Percentiles rank a stretch among this genome's conserved stretches.
Evolutionary conservation across 2,329 filamentous ascomycete species (phyloP).

Genomic region (Tolypocladium pustulatum): DNA sequence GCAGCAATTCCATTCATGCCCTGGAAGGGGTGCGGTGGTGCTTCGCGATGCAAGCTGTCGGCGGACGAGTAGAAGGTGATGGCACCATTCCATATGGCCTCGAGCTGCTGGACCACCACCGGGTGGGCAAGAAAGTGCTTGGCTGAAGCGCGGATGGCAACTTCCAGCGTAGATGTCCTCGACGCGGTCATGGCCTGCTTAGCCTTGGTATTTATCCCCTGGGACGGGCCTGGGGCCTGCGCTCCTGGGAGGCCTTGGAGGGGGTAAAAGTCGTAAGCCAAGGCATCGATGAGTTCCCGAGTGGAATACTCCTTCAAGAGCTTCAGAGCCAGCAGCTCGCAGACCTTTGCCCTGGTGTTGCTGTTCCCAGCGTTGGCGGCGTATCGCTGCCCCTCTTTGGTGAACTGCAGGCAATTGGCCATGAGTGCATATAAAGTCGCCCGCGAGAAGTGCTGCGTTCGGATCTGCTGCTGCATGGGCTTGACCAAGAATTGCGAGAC

Average conservation of each 20-base stretch:
- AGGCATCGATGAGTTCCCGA: constrained; percentile 80
- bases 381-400: constrained; percentile 72
- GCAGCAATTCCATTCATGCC: constrained; percentile 13
- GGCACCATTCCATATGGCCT: constrained; percentile 92
- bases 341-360: constrained; percentile 76
- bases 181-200: constrained; percentile 49
- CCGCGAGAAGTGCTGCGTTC: constrained; percentile 69
- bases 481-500: constrained; percentile 93
- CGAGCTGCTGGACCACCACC: constrained; percentile 85
- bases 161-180: constrained; percentile 80
- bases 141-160: constrained; percentile 84
- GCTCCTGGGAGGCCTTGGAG: constrained; percentile 62
- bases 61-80: constrained; percentile 89
- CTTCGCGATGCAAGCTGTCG: constrained; percentile 66
- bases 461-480: constrained; percentile 86
- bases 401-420: constrained; percentile 89
- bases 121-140: constrained; percentile 90
- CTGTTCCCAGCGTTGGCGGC: constrained; percentile 78
- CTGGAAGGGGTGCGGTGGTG: constrained; percentile 12
- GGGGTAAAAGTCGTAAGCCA: constrained; percentile 92
- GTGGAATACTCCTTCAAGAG: constrained; percentile 83
- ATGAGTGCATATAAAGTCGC: constrained; percentile 84
- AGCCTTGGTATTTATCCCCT: constrained; percentile 23
- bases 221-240: constrained; percentile 23
- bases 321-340: constrained; percentile 83